phyloP scores from a whole-genome alignment of 75 land plant species.

The Larix kaempferi region DNA sequence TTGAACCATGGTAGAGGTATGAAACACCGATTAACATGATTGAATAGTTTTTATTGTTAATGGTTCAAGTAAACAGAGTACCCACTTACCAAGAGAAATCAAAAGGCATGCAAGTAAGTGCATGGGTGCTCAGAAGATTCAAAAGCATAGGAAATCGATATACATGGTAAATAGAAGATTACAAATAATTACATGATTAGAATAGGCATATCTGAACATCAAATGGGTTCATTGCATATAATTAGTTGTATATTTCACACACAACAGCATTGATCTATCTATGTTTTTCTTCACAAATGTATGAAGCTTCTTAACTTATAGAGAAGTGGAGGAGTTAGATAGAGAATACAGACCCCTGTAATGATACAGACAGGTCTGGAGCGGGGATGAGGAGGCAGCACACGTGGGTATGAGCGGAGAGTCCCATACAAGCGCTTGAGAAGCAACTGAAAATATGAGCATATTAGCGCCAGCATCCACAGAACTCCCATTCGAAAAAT shows the following conservation, averaged over 20 bases:
- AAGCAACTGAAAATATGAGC: background rate
- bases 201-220: background rate
- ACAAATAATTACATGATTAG: no score
- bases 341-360: background rate
- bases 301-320: background rate
- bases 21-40: background rate
- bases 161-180: background rate
- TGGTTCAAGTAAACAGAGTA: background rate
- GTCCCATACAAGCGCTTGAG: background rate
- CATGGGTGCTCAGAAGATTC: background rate
- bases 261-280: background rate
- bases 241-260: background rate
- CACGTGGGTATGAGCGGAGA: background rate
- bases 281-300: background rate
- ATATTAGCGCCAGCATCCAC: background rate
- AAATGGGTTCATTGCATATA: background rate
- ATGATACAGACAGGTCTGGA: background rate
- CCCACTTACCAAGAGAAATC: no score
- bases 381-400: background rate
- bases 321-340: background rate
- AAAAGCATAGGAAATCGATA: background rate
- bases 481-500: background rate
- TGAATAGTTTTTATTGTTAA: background rate
- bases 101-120: background rate
- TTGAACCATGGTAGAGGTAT: background rate